Base-by-base conservation (phyloP, 257 asterid species). In the Solanum ahanhuiri region DNA sequence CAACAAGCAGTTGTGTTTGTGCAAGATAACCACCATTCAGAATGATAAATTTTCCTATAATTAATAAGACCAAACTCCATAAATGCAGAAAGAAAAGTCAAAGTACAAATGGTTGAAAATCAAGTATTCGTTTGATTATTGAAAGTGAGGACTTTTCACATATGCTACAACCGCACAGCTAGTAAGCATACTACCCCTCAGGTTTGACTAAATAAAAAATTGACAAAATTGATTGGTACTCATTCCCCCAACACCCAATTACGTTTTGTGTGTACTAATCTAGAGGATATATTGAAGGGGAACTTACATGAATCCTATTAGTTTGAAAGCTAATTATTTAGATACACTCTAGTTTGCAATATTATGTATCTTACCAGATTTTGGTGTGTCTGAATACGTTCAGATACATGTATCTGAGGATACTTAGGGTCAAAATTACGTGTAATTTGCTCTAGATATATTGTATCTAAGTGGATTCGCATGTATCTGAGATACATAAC, bases 211-310 rank as follows among this genome's bases (percentile, higher is more conserved):
- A 76, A 23, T 41, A 6, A 41, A 41, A 76, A 17, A 6, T 17
- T 39, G 82, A 35, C 51, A 72, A 72, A n/a, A 75, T 77, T 77
- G 83, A 8, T 8, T 77, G 83, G 64, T 77, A 43, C 64, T 43
- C 35, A 8, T 37, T 75, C 22, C 22, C 20, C 9, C 31, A 75
- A 10, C 0, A 25, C 57, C 57, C 25, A 14, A 3, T 41, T 1
- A 43, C 22, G 6, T 41, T 41, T 23, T 23, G n/a, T 41, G n/a
- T 54, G 9, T 54, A 45, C 63, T 43, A 14, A 14, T 77, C 83
- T 39, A 76, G 60, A 39, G 60, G 34, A 75, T 15, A 48, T 15
- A 48, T 48, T 14, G 2, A 1, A 15, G 1, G 1, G 58, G 7
- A 48, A 48, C 58, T 4, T 5, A 5, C 22, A 14, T 48, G 1